These are phyloP conservation scores for Debaryomycetaceae sp. DNA, from an alignment of 1,139 yeast species.

Conservation along the genomic window DNA sequence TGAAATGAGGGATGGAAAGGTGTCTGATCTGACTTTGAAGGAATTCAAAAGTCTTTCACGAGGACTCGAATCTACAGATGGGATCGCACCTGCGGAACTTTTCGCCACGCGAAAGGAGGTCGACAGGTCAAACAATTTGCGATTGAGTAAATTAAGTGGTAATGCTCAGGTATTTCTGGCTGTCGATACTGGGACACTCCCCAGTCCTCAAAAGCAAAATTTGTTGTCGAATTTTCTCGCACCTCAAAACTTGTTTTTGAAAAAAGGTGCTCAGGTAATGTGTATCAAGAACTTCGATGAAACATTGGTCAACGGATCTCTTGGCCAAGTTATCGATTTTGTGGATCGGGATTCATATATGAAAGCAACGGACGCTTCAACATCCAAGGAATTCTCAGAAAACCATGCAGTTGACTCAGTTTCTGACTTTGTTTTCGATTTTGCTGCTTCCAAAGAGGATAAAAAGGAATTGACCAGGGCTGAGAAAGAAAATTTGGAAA, in stretches of 20 bases:
- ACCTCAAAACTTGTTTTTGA: conserved; percentile 57
- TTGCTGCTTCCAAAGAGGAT: conserved; percentile 10
- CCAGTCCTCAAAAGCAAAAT: conserved; percentile 39
- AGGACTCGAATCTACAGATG: conserved; percentile 55
- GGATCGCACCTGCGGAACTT: conserved; percentile 81
- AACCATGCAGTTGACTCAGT: conserved; percentile 17
- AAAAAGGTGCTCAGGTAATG: conserved; percentile 93
- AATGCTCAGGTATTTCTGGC: conserved; percentile 48
- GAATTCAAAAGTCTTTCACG: conserved; percentile 59
- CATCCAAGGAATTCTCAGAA: conserved; percentile 2
- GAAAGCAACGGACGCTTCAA: conserved; percentile 12
- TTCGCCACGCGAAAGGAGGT: conserved; percentile 85
- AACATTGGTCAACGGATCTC: conserved; percentile 84
- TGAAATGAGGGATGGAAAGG: conserved; percentile 75
- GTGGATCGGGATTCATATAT: conserved; percentile 35
- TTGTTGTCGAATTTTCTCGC: conserved; percentile 69
- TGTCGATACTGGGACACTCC: conserved; percentile 58
- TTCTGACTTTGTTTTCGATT: conserved; percentile 24
- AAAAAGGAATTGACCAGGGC: conserved; percentile 7
- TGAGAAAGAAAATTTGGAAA: conserved; percentile 11
- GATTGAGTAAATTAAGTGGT: conserved; percentile 53
- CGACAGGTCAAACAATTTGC: conserved; percentile 63
- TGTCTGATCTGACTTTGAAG: conserved; percentile 49
- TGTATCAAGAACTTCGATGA: conserved; percentile 88
- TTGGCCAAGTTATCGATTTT: conserved; percentile 67